phyloP scores from a whole-genome alignment of 306 rosid species.

The Malus orientalis region DNA sequence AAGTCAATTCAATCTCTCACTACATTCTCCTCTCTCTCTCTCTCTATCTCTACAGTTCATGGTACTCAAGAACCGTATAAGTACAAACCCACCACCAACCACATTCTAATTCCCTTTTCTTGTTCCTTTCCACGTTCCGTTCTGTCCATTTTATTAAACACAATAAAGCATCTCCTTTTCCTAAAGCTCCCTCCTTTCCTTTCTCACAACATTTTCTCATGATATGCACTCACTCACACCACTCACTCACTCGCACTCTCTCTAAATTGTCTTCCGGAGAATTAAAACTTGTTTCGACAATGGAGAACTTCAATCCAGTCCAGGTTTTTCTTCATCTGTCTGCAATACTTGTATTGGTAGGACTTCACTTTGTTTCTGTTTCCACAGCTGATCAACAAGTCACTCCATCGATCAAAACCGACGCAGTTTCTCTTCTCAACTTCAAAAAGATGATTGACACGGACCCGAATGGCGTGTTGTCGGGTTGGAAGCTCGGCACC shows the following conservation, averaged over 20 bases:
- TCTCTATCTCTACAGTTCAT: background rate
- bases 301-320: slow-evolving; percentile 44
- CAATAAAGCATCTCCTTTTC: slow-evolving; percentile 46
- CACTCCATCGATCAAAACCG: slow-evolving; percentile 51
- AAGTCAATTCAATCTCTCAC: slow-evolving; percentile 39
- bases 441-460: slow-evolving; percentile 61
- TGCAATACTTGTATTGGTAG: slow-evolving; percentile 11
- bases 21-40: slow-evolving; percentile 15
- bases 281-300: slow-evolving; percentile 34
- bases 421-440: slow-evolving; percentile 58
- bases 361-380: slow-evolving; percentile 4
- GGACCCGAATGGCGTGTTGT: slow-evolving; percentile 57
- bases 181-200: slow-evolving; percentile 37
- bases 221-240: slow-evolving; percentile 24
- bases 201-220: slow-evolving; percentile 55
- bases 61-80: slow-evolving; percentile 13
- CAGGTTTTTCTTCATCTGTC: slow-evolving; percentile 15
- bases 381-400: slow-evolving; percentile 31
- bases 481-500: slow-evolving; percentile 50
- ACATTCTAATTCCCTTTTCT: slow-evolving; percentile 18
- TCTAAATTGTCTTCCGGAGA: slow-evolving; percentile 24
- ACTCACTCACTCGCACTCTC: slow-evolving; percentile 19
- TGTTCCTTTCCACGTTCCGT: slow-evolving; percentile 52
- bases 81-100: slow-evolving; percentile 19
- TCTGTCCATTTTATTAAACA: slow-evolving; percentile 36